Conservation (phyloP, 352 stramenopile species). For the Globisporangium perplexum region DNA sequence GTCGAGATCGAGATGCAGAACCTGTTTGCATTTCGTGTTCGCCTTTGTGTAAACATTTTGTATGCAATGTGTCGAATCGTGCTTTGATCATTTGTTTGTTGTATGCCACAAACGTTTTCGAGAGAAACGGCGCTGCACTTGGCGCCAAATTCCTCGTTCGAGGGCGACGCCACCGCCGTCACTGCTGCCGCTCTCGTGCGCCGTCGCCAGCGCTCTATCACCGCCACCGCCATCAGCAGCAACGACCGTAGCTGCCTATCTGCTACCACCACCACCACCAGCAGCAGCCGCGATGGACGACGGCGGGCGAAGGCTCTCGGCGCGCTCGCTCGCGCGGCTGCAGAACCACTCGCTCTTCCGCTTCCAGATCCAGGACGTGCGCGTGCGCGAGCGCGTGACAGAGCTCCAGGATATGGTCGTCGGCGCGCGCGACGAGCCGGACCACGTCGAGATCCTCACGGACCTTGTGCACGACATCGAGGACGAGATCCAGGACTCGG, state of each 20-base stretch:
- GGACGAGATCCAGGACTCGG: slow-evolving; percentile 44
- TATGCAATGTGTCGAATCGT: neutral
- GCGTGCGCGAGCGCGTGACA: slow-evolving; percentile 25
- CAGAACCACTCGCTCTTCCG: slow-evolving; percentile 54
- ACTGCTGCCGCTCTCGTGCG: too few species aligned
- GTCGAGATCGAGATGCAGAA: too few species aligned
- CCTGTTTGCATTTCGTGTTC: neutral
- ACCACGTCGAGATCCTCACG: slow-evolving; percentile 43
- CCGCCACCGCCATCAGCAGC: neutral
- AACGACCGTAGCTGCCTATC: too few species aligned
- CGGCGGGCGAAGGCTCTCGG: slow-evolving; percentile 6
- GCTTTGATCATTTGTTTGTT: neutral
- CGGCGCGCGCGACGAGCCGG: slow-evolving; percentile 28
- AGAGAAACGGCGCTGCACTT: neutral
- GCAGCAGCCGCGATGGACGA: neutral
- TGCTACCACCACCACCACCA: neutral
- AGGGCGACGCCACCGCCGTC: too few species aligned
- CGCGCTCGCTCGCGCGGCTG: slow-evolving; percentile 23
- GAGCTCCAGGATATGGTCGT: slow-evolving; percentile 49
- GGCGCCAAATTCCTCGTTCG: too few species aligned
- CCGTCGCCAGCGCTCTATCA: too few species aligned
- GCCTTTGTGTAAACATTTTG: neutral
- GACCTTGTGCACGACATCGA: slow-evolving; percentile 18
- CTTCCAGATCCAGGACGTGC: slow-evolving; percentile 51
- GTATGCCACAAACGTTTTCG: neutral